Evolutionary conservation across 176 grass and related monocot genomes (phyloP).

Genomic region (Oryza meridionalis): DNA sequence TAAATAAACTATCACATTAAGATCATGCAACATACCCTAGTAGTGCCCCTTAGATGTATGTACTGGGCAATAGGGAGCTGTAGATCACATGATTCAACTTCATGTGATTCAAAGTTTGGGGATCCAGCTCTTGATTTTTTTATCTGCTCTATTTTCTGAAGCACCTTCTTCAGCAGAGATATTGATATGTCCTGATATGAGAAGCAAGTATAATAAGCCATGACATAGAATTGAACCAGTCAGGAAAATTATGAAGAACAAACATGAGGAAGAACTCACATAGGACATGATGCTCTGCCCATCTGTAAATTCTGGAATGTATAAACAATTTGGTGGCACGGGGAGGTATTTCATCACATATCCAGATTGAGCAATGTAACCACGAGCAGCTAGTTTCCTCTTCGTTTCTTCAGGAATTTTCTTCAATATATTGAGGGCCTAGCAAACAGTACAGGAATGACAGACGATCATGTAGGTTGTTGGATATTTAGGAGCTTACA

Average conservation of each 20-base stretch:
- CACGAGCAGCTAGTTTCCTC: slow-evolving; percentile 70
- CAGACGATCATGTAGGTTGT: slow-evolving; percentile 1
- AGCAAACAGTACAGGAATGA: slow-evolving; percentile 40
- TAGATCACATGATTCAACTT: slow-evolving; percentile 70
- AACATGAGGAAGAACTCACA: slow-evolving; percentile 56
- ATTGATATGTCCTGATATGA: slow-evolving; percentile 77
- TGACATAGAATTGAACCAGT: slow-evolving; percentile 7
- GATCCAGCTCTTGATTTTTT: slow-evolving; percentile 83
- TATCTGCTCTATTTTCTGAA: slow-evolving; percentile 92
- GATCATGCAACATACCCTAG: slow-evolving; percentile 59
- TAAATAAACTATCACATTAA: slow-evolving; percentile 4
- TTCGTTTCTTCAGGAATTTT: slow-evolving; percentile 76
- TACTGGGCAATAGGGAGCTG: slow-evolving; percentile 72
- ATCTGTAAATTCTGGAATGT: slow-evolving; percentile 83
- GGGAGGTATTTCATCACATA: slow-evolving; percentile 86
- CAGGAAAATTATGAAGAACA: slow-evolving; percentile 33
- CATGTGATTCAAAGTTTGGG: slow-evolving; percentile 86
- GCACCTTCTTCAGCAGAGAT: slow-evolving; percentile 72
- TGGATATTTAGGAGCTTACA: slow-evolving; percentile 4
- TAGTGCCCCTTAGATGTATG: slow-evolving; percentile 82
- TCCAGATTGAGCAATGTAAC: slow-evolving; percentile 66
- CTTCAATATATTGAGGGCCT: slow-evolving; percentile 86
- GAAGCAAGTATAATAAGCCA: slow-evolving; percentile 44
- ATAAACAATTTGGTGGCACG: slow-evolving; percentile 86
- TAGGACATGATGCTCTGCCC: slow-evolving; percentile 82